A percentile compares a stretch with the other conserved stretches of the same genome.
phyloP scores from a whole-genome alignment of 2,329 filamentous ascomycete species.

The Tolypocladium amazonense region DNA sequence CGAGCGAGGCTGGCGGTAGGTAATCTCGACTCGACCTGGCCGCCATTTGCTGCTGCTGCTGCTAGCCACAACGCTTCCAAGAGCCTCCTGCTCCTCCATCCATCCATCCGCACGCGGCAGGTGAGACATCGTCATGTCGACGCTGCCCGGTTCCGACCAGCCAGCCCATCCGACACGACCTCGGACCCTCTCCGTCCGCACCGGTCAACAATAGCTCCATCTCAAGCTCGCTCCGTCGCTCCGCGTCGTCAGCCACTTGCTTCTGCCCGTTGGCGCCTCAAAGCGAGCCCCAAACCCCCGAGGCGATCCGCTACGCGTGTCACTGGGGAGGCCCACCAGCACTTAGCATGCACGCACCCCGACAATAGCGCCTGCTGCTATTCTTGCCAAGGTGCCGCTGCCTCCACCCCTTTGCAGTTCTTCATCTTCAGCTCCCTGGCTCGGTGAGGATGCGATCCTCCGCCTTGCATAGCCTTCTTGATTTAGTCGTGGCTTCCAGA shows the following conservation, averaged over 20 bases:
- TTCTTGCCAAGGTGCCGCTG: background rate
- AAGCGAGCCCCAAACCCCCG: background rate
- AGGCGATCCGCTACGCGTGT: background rate
- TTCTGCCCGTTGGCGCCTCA: background rate
- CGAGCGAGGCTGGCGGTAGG: background rate
- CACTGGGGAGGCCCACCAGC: background rate
- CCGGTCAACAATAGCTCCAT: background rate
- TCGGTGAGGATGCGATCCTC: background rate
- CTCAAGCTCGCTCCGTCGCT: background rate
- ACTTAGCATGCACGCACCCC: background rate
- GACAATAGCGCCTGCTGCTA: background rate
- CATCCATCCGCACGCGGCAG: background rate
- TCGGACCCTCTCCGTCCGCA: background rate
- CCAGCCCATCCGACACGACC: background rate
- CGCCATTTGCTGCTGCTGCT: background rate
- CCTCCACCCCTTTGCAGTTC: background rate
- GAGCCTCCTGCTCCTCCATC: background rate
- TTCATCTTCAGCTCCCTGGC: background rate
- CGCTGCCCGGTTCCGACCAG: background rate
- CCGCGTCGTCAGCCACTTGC: background rate
- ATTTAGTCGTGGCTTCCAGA: background rate
- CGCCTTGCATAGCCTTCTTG: background rate
- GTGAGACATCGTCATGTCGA: background rate
- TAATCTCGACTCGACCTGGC: background rate
- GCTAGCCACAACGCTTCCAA: background rate